A percentile compares a stretch with the other conserved stretches of the same genome.
Evolutionary conservation across 108 stramenopile species (phyloP).

Genomic region (Fistulifera pelliculosa): DNA sequence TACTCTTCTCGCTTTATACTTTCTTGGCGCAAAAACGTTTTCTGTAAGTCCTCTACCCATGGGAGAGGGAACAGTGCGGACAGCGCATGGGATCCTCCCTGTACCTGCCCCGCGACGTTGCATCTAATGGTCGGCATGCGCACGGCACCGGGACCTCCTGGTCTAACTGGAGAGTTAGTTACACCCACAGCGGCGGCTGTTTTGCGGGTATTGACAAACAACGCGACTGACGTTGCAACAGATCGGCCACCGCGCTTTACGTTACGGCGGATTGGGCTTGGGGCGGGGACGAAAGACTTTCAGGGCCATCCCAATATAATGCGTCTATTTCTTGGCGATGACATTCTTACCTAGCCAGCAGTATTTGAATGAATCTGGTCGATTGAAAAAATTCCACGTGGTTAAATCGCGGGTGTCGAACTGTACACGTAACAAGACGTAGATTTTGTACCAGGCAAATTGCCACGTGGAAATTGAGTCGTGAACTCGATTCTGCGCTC

Average conservation of each 20-base stretch:
- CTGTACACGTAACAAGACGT: no score
- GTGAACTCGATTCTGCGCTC: no score
- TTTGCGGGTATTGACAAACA: slow-evolving; percentile 51
- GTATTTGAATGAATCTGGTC: no score
- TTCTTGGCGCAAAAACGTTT: slow-evolving; percentile 57
- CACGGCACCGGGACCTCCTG: slow-evolving; percentile 72
- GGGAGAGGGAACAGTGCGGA: slow-evolving; percentile 86
- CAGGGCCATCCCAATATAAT: slow-evolving; percentile 84
- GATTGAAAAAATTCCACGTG: slow-evolving; percentile 1
- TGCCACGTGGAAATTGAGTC: slow-evolving; percentile 3
- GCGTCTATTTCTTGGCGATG: slow-evolving; percentile 71
- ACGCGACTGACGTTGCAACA: slow-evolving; percentile 6
- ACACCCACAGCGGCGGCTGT: slow-evolving; percentile 90
- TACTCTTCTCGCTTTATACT: slow-evolving; percentile 67
- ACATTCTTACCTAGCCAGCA: not conserved
- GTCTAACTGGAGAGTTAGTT: slow-evolving; percentile 77
- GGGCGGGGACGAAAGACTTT: slow-evolving; percentile 92
- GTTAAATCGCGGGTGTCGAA: no score
- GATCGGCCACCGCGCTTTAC: slow-evolving; percentile 76
- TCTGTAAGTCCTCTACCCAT: slow-evolving; percentile 73
- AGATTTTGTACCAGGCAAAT: not conserved
- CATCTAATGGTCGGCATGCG: slow-evolving; percentile 81
- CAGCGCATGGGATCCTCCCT: slow-evolving; percentile 86
- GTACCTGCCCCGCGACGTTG: slow-evolving; percentile 90
- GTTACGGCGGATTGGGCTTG: slow-evolving; percentile 60